phyloP scores from a whole-genome alignment of 2,329 filamentous ascomycete species.

The Trichoderma oligosporum region DNA sequence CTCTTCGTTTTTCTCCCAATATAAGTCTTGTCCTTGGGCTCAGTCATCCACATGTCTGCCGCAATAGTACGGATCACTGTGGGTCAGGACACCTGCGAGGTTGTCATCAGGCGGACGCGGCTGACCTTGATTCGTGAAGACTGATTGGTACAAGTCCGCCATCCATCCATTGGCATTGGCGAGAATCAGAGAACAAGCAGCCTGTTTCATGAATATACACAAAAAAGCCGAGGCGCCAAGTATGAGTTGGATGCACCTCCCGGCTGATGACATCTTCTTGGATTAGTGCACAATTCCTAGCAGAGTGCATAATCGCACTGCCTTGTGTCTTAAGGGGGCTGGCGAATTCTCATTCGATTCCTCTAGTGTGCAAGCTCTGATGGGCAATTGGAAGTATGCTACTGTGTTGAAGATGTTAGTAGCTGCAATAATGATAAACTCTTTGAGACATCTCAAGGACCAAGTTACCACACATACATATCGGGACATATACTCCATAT shows the following conservation, averaged over 20 bases:
- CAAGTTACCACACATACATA: conserved; percentile 9
- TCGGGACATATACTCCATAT: not conserved
- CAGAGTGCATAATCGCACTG: conserved; percentile 1
- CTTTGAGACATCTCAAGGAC: not conserved
- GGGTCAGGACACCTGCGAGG: conserved; percentile 17
- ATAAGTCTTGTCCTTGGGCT: not conserved
- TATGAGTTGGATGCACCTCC: conserved; percentile 9
- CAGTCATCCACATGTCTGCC: not conserved
- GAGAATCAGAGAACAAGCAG: not conserved
- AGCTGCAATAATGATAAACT: not conserved
- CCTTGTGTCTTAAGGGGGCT: not conserved
- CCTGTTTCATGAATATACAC: not conserved
- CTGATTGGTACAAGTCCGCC: conserved; percentile 12
- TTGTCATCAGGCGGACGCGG: conserved; percentile 18
- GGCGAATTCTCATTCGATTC: not conserved
- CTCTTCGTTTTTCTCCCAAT: not conserved
- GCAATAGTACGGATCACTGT: conserved; percentile 8
- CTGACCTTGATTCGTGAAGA: conserved; percentile 8
- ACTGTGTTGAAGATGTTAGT: not conserved
- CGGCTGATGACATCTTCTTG: conserved; percentile 13
- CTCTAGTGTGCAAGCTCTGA: too few species aligned
- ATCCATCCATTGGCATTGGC: not conserved
- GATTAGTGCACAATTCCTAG: not conserved
- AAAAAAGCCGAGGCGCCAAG: not conserved
- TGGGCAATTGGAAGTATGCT: too few species aligned